Base-by-base conservation (phyloP, 2,329 filamentous ascomycete genomes). In the Pseudopyricularia javanii region DNA sequence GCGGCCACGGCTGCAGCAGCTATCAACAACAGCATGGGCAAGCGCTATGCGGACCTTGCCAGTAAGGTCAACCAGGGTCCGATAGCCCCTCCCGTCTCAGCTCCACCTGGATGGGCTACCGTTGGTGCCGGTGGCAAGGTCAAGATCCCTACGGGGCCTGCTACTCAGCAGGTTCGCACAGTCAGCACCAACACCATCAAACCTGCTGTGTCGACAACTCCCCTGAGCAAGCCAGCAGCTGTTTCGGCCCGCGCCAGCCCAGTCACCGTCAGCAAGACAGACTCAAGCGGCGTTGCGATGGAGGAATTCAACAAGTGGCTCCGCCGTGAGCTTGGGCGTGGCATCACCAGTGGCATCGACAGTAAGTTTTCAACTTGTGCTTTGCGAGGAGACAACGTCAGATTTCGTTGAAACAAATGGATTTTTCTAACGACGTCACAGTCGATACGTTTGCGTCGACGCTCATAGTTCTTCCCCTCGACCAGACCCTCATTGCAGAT, bases 251-350 rank as follows among this genome's bases (percentile, higher is more conserved):
- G 34, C 17, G 4, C 55, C 75, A 66, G 75, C 7, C 66, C 71
- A 9, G 66, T 67, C 12, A 68, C 73, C 7, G 64, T 69, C 24
- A 63, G 66, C 6, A 69, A 70, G 54, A 74, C 70, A 48, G 63
- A 67, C 20, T 67, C 67, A 20, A 62, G 64, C 12, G 61, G 59
- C 53, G 64, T 70, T 20, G 91, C 93, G 3, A 82, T 88, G 66
- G 91, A 95, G 40, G 93, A 97, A 67, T 94, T 98, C 67, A 85
- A 83, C 63, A 96, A 94, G 68, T 98, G 93, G 93, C 82, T 91
- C 17, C 82, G 86, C 60, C 78, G 82, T 53, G 85, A 93, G 65
- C 74, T 98, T 57, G 77, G 79, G 53, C 85, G 88, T 54, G 90
- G 91, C 56, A 86, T 80, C 40, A 74, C 70, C 2, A 68, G 69